Evolutionary conservation across 805 yeast genomes (phyloP).

Genomic region (Saccharomycopsis sp.): DNA sequence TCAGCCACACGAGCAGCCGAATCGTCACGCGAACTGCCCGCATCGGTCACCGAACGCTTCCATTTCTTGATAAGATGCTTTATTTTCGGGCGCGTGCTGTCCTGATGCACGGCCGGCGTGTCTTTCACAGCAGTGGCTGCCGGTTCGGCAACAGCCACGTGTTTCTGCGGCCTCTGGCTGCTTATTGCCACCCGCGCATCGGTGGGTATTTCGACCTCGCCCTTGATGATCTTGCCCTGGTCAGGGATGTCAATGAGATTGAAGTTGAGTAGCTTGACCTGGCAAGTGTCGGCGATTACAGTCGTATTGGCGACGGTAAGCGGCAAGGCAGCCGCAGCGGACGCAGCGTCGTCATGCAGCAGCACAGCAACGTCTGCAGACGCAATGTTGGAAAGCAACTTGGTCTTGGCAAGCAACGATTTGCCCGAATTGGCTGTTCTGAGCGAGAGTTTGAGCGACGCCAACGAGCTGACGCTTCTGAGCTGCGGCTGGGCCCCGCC

Average conservation of each 20-base stretch:
- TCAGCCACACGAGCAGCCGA: neutral
- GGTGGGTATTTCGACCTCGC: slow-evolving; percentile 1
- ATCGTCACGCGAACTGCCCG: neutral
- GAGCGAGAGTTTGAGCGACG: neutral
- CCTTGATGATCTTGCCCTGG: slow-evolving; percentile 3
- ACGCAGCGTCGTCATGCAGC: neutral
- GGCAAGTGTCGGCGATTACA: neutral
- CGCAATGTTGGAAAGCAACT: neutral
- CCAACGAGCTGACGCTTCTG: neutral
- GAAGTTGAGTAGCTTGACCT: slow-evolving; percentile 8
- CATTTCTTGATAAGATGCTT: neutral
- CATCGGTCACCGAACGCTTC: neutral
- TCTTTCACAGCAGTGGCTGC: too few species aligned
- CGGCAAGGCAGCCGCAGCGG: neutral
- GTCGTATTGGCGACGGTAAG: slow-evolving; percentile 1
- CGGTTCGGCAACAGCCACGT: too few species aligned
- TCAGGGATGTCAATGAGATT: slow-evolving; percentile 3
- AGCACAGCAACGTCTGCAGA: neutral
- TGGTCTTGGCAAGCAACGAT: neutral
- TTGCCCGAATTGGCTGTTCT: neutral
- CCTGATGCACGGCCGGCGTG: too few species aligned
- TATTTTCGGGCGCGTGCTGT: too few species aligned
- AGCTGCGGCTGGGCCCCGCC: too few species aligned
- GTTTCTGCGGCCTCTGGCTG: too few species aligned
- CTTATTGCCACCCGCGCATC: neutral